Evolutionary conservation across 2,329 filamentous ascomycete species (phyloP).

Genomic region (Laburnicola sp.): DNA sequence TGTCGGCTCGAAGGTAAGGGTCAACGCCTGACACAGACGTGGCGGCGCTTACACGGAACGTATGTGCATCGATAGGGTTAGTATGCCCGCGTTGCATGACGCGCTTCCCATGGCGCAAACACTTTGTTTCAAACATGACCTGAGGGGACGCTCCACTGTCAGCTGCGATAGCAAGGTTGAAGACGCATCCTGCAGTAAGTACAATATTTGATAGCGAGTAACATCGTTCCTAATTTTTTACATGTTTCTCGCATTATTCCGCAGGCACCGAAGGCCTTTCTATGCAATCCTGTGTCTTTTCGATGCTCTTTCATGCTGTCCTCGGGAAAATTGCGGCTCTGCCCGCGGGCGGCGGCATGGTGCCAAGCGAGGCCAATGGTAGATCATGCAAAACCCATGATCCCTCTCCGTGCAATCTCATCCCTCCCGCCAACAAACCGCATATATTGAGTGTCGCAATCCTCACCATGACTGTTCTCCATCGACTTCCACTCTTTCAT

Average conservation of each 20-base stretch:
- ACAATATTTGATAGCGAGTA: no score
- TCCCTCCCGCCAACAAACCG: neutral
- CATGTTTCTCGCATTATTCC: no score
- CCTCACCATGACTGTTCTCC: neutral
- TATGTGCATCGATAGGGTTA: neutral
- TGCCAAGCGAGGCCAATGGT: neutral
- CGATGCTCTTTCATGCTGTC: no score
- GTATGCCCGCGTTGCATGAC: slow-evolving; percentile 1
- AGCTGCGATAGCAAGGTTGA: no score
- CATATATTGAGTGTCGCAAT: neutral
- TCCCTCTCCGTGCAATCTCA: neutral
- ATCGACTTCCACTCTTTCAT: slow-evolving; percentile 6
- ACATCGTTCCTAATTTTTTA: no score
- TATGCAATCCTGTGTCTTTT: no score
- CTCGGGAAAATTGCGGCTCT: neutral
- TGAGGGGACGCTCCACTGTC: no score
- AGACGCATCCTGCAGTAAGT: no score
- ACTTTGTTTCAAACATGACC: slow-evolving; percentile 3
- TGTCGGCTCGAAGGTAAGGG: neutral
- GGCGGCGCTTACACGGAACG: neutral
- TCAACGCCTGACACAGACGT: neutral
- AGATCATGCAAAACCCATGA: slow-evolving; percentile 1
- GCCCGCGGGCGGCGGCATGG: neutral
- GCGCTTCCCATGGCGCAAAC: neutral
- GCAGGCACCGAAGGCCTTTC: no score